Percentiles rank a stretch among this genome's conserved stretches.
Conservation (phyloP, 306 rosid genomes). For the Chamaecrista fasciculata region DNA sequence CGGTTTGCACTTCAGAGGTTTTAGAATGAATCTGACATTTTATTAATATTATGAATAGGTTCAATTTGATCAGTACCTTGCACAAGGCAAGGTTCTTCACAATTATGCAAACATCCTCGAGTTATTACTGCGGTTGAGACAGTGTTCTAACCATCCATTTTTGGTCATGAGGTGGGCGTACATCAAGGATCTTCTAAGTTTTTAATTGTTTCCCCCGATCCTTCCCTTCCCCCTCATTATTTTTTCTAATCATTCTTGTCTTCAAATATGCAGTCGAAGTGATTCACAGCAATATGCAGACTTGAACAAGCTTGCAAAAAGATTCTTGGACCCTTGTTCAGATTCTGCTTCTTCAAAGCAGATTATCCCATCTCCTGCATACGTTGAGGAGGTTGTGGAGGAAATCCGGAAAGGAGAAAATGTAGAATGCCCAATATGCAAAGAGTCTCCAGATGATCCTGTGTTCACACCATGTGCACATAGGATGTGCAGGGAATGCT, state of each 20-base stretch:
- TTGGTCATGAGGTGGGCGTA: constrained; percentile 66
- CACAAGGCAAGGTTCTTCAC: constrained; percentile 76
- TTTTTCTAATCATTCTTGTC: background rate
- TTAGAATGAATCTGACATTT: too few species aligned
- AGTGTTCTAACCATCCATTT: constrained; percentile 87
- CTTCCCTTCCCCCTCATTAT: too few species aligned
- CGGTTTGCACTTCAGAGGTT: background rate
- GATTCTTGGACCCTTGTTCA: constrained; percentile 26
- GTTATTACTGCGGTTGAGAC: constrained; percentile 77
- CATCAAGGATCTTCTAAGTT: background rate
- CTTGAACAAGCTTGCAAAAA: constrained; percentile 37
- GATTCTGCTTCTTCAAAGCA: constrained; percentile 9
- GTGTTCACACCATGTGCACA: constrained; percentile 89
- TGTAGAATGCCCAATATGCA: constrained; percentile 70
- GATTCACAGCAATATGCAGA: background rate
- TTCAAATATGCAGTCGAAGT: background rate
- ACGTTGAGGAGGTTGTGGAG: constrained; percentile 67
- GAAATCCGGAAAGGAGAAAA: constrained; percentile 55
- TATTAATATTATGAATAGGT: constrained; percentile 42
- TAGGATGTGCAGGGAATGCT: constrained; percentile 83
- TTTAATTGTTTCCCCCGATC: background rate
- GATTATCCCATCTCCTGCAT: constrained; percentile 47
- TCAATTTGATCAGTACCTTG: constrained; percentile 81
- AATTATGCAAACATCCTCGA: constrained; percentile 83
- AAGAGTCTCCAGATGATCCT: constrained; percentile 90